These are phyloP conservation scores for Hanseniaspora mollemarum DNA, from an alignment of 805 yeast species.

Conservation along the genomic window DNA sequence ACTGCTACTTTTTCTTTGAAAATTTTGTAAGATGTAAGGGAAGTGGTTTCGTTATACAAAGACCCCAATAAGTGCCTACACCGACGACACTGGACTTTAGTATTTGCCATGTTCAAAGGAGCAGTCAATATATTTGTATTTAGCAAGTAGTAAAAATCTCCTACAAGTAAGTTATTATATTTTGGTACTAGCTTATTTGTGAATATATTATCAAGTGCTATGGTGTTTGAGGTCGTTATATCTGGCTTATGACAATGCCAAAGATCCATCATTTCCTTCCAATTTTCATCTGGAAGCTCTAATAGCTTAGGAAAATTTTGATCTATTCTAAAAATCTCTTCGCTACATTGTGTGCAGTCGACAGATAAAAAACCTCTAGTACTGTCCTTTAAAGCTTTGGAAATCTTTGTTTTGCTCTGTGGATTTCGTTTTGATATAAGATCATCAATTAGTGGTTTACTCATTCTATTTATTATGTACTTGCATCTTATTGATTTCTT, in stretches of 20 bases:
- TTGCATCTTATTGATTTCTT: neutral
- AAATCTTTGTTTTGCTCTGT: neutral
- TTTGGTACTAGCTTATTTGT: constrained; percentile 22
- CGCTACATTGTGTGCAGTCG: constrained; percentile 20
- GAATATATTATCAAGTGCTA: constrained; percentile 18
- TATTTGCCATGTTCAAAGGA: neutral
- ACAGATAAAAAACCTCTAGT: constrained; percentile 13
- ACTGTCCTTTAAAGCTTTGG: constrained; percentile 17
- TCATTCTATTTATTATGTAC: neutral
- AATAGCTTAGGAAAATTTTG: constrained; percentile 21
- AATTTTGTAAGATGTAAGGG: neutral
- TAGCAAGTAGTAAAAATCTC: constrained; percentile 23
- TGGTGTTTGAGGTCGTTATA: constrained; percentile 22
- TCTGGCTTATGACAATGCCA: constrained; percentile 93
- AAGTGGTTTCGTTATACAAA: constrained; percentile 18
- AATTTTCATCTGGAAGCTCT: constrained; percentile 80
- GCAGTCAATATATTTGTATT: neutral
- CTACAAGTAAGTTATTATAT: constrained; percentile 23
- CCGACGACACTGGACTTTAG: constrained; percentile 17
- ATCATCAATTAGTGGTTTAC: neutral
- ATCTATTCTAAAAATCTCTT: constrained; percentile 9
- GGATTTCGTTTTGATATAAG: neutral
- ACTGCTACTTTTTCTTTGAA: neutral
- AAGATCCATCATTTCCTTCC: constrained; percentile 93
- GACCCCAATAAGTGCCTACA: constrained; percentile 22